Conservation (phyloP, 2,329 filamentous ascomycete genomes). For the Decorospora gaudefroyi region DNA sequence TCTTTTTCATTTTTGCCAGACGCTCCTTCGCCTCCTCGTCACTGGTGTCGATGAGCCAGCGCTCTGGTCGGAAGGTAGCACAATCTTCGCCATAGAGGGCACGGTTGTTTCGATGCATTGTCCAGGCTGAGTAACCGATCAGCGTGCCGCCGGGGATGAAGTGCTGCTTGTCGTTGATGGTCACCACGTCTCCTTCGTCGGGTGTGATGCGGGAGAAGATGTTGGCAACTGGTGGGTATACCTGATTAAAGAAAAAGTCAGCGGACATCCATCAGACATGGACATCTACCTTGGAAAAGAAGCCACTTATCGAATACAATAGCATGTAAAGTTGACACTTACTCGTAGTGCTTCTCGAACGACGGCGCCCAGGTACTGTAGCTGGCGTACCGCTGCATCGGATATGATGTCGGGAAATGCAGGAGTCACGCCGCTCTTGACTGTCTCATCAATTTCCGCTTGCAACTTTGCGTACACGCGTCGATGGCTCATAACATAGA, state of each 20-base stretch:
- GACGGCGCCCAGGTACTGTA: conserved; percentile 55
- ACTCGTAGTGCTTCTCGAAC: conserved; percentile 54
- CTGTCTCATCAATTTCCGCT: conserved; percentile 52
- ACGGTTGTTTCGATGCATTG: conserved; percentile 41
- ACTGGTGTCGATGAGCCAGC: conserved; percentile 50
- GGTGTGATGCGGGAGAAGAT: conserved; percentile 42
- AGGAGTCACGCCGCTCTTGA: conserved; percentile 41
- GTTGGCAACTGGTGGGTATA: conserved; percentile 50
- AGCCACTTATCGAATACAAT: too few species aligned
- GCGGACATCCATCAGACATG: background rate
- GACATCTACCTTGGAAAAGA: background rate
- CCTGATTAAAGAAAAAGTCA: conserved; percentile 11
- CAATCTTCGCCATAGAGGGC: conserved; percentile 49
- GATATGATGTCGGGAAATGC: conserved; percentile 52
- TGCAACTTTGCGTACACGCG: conserved; percentile 54
- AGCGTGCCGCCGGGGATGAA: conserved; percentile 44
- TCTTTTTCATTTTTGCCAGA: conserved; percentile 38
- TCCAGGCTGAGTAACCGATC: conserved; percentile 42
- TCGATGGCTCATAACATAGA: conserved; percentile 59
- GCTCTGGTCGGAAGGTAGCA: conserved; percentile 55
- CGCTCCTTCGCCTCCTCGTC: conserved; percentile 28
- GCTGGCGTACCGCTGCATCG: conserved; percentile 50
- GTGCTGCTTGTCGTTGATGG: conserved; percentile 31
- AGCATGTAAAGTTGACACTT: too few species aligned
- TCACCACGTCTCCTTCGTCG: conserved; percentile 40